Percentiles rank a stretch among this genome's conserved stretches.
phyloP scores from a whole-genome alignment of 2,329 filamentous ascomycete genomes.

The Neopestalotiopsis sp. region DNA sequence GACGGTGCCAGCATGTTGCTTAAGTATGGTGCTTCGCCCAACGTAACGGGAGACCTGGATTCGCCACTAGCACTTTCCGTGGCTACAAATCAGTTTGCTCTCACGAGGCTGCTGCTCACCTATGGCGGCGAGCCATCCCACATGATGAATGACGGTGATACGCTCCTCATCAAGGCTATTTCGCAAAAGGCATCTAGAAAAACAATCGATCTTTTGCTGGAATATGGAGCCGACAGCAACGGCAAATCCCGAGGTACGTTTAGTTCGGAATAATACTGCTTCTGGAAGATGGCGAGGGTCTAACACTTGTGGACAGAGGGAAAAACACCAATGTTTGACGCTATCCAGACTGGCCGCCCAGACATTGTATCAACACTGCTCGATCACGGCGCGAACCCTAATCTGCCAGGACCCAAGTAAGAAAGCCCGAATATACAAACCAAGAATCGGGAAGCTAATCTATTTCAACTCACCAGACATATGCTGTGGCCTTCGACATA shows the following conservation, averaged over 20 bases:
- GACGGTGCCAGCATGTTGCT: constrained; percentile 63
- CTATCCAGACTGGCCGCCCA: constrained; percentile 59
- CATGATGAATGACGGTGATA: constrained; percentile 61
- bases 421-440: no score
- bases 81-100: constrained; percentile 56
- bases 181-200: constrained; percentile 59
- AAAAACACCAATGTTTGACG: constrained; percentile 67
- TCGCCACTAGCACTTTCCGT: constrained; percentile 59
- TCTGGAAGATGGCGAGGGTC: no score
- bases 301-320: constrained; percentile 45
- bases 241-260: constrained; percentile 50
- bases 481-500: constrained; percentile 70
- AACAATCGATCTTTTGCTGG: constrained; percentile 63
- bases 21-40: constrained; percentile 68
- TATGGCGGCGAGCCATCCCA: constrained; percentile 65
- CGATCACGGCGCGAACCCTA: constrained; percentile 67
- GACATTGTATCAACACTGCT: constrained; percentile 60
- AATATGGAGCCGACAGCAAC: constrained; percentile 64
- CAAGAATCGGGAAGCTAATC: no score
- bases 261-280: no score
- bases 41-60: constrained; percentile 57
- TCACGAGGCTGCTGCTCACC: constrained; percentile 64
- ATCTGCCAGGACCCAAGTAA: constrained; percentile 68
- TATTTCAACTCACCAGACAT: constrained; percentile 39
- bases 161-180: constrained; percentile 64